These are phyloP conservation scores for Saprolegnia parasitica DNA, from an alignment of 352 stramenopile genomes.

Conservation along the genomic window DNA sequence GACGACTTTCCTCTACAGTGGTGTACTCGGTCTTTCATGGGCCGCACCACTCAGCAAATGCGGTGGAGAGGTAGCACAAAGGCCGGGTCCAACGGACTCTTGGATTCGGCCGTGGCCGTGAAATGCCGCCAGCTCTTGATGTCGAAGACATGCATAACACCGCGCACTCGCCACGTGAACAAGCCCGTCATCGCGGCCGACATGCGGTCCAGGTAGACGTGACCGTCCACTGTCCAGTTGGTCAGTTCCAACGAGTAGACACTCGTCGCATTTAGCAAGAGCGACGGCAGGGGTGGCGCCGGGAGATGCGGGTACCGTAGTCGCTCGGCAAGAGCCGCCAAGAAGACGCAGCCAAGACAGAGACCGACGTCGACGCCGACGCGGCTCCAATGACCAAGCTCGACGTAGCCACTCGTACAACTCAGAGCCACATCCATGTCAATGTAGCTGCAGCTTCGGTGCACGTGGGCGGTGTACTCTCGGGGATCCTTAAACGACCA, in stretches of 20 bases:
- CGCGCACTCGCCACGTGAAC: neutral
- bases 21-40: no score
- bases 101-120: no score
- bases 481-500: neutral
- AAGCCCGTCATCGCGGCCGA: conserved; percentile 9
- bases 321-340: neutral
- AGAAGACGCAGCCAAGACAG: neutral
- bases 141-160: conserved; percentile 7
- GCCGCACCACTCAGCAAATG: no score
- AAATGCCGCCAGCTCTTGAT: conserved; percentile 20
- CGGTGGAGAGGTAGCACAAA: no score
- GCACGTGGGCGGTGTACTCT: neutral
- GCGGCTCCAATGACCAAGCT: conserved; percentile 1
- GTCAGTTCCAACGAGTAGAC: neutral
- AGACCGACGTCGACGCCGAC: conserved; percentile 5
- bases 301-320: neutral
- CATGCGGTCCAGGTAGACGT: conserved; percentile 8
- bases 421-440: conserved; percentile 32
- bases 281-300: neutral
- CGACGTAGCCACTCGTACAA: conserved; percentile 1
- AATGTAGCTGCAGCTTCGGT: conserved; percentile 36
- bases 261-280: neutral
- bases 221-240: neutral
- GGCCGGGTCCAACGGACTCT: no score
- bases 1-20: no score